A percentile compares a stretch with the other conserved stretches of the same genome.
Evolutionary conservation across 108 stramenopile species (phyloP).

Genomic region (Cyclotella cryptica): DNA sequence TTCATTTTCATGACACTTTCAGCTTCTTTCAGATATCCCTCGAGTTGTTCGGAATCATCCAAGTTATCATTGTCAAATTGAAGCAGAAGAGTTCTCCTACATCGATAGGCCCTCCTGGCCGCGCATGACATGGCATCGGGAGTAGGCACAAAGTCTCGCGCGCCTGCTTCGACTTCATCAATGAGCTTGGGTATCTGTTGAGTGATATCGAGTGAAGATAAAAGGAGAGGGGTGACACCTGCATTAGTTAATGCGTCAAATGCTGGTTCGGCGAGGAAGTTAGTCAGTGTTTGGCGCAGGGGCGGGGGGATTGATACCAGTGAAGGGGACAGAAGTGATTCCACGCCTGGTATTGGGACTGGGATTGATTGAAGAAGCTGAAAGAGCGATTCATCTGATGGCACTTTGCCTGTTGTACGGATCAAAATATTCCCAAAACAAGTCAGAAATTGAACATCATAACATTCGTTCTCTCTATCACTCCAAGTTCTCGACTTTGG

Average conservation of each 20-base stretch:
- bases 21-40: conserved; percentile 83
- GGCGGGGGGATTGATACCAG: conserved; percentile 59
- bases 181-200: conserved; percentile 93
- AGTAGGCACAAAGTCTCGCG: conserved; percentile 89
- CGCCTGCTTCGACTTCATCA: conserved; percentile 80
- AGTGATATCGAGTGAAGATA: conserved; percentile 75
- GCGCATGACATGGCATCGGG: conserved; percentile 74
- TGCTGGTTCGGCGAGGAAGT: conserved; percentile 54
- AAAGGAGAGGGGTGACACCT: conserved; percentile 69
- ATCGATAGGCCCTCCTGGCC: conserved; percentile 86
- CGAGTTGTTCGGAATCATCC: conserved; percentile 90
- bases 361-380: conserved; percentile 36
- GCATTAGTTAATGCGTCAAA: conserved; percentile 55
- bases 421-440: neutral
- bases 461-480: neutral
- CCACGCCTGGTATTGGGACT: conserved; percentile 24
- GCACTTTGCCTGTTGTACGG: conserved; percentile 47
- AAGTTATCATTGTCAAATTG: conserved; percentile 87
- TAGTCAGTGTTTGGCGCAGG: conserved; percentile 59
- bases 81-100: conserved; percentile 84
- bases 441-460: neutral
- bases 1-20: conserved; percentile 89
- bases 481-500: neutral
- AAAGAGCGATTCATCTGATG: conserved; percentile 67
- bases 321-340: conserved; percentile 22